These are phyloP conservation scores for Dactylellina cionopaga DNA, from an alignment of 2,329 filamentous ascomycete genomes.

Conservation along the genomic window DNA sequence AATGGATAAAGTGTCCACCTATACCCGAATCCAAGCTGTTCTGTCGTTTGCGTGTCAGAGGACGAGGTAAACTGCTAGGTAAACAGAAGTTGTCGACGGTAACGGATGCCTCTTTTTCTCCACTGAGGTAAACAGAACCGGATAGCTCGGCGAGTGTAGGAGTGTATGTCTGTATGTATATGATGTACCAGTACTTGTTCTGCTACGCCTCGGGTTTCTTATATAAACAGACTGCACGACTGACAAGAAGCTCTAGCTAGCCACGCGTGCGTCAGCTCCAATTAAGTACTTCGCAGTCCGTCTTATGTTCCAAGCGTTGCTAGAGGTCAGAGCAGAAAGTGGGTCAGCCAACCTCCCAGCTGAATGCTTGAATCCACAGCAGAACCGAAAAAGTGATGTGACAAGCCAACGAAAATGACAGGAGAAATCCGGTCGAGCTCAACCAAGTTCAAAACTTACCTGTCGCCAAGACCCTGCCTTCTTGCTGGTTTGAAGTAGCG, in stretches of 20 bases:
- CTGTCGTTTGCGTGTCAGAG: too few relatives aligned
- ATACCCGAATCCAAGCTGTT: too few relatives aligned
- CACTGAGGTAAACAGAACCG: too few relatives aligned
- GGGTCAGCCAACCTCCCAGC: too few relatives aligned
- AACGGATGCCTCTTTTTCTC: too few relatives aligned
- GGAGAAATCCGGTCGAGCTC: conserved; percentile 44
- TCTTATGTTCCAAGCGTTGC: too few relatives aligned
- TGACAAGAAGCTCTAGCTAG: neutral
- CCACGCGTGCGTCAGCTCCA: conserved; percentile 44
- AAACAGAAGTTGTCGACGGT: too few relatives aligned
- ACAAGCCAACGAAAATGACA: conserved; percentile 38
- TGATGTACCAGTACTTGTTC: conserved; percentile 7
- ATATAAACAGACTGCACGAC: conserved; percentile 22
- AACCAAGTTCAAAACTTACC: conserved; percentile 20
- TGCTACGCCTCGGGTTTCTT: conserved; percentile 34
- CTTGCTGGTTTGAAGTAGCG: neutral
- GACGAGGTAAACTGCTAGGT: too few relatives aligned
- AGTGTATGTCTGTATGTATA: neutral
- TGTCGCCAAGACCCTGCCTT: conserved; percentile 26
- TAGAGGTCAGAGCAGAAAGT: too few relatives aligned
- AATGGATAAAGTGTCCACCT: too few relatives aligned
- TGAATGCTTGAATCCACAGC: conserved; percentile 11
- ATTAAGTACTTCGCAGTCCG: too few relatives aligned
- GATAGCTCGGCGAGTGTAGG: neutral
- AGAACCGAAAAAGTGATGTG: conserved; percentile 47